Conservation (phyloP, 2,329 filamentous ascomycete genomes). For the Alternaria rosae region DNA sequence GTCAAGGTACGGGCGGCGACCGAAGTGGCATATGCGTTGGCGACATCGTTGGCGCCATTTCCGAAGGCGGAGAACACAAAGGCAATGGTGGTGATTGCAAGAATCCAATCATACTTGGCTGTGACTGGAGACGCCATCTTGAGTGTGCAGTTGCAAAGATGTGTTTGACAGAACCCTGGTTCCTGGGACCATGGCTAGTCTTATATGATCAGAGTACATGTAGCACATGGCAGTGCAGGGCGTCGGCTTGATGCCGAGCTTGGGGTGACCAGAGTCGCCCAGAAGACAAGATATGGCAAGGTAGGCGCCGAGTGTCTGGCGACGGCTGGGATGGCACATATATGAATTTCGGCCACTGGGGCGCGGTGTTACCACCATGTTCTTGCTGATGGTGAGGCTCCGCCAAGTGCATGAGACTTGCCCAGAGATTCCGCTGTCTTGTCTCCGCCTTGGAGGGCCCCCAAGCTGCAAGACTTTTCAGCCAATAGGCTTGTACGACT, state of each 20-base stretch:
- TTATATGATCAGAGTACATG: slow-evolving; percentile 3
- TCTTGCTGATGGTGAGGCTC: not conserved
- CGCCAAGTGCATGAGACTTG: slow-evolving; percentile 11
- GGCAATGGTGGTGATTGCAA: slow-evolving; percentile 50
- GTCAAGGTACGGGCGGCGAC: slow-evolving; percentile 61
- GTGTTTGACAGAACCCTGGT: not conserved
- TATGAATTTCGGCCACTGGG: not conserved
- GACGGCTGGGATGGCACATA: not conserved
- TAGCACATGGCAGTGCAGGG: not conserved
- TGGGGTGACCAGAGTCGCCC: slow-evolving; percentile 1
- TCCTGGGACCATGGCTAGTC: not conserved
- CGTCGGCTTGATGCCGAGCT: not conserved
- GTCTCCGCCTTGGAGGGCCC: slow-evolving; percentile 8
- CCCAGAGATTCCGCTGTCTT: slow-evolving; percentile 15
- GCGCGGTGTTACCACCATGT: not conserved
- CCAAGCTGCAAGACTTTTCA: not conserved
- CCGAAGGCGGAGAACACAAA: slow-evolving; percentile 48
- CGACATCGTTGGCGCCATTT: slow-evolving; percentile 61
- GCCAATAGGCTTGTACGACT: not conserved
- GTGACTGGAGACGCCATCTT: slow-evolving; percentile 32
- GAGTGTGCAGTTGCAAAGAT: not conserved
- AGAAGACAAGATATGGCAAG: not conserved
- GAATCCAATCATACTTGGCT: slow-evolving; percentile 51
- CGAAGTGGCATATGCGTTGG: slow-evolving; percentile 60
- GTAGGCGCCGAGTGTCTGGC: not conserved